Evolutionary conservation across 2,329 filamentous ascomycete species (phyloP).

Genomic region (Raffaelea albimanens): DNA sequence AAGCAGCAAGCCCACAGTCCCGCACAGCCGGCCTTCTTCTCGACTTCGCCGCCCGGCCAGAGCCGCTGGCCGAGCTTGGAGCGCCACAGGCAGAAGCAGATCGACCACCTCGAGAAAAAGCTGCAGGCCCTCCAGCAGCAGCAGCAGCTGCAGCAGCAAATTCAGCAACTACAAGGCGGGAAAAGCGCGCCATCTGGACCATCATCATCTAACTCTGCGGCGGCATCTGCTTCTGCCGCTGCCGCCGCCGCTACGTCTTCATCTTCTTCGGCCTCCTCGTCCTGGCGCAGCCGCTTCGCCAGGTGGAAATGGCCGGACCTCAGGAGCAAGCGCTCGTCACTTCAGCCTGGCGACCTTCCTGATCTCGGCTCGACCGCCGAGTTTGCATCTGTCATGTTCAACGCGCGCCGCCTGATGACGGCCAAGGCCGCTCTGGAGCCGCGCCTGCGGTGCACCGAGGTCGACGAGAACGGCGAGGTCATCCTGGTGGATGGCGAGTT

Average conservation of each 20-base stretch:
- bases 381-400: constrained; percentile 16
- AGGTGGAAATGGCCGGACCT: constrained; percentile 19
- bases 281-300: constrained; percentile 42
- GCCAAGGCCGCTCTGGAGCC: constrained; percentile 76
- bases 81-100: neutral
- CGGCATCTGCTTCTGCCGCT: neutral
- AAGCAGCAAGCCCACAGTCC: neutral
- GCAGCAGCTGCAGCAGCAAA: neutral
- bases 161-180: neutral
- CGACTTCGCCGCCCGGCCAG: constrained; percentile 3
- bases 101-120: neutral
- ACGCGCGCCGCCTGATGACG: constrained; percentile 56
- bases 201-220: neutral
- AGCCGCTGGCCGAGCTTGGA: constrained; percentile 3
- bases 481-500: constrained; percentile 92
- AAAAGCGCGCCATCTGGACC: neutral
- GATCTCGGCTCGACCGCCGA: constrained; percentile 24
- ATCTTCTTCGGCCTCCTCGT: constrained; percentile 1
- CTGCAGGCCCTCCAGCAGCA: neutral
- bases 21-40: constrained; percentile 2
- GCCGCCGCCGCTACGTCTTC: neutral
- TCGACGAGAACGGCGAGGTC: constrained; percentile 85
- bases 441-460: constrained; percentile 84
- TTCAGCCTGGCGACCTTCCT: constrained; percentile 51
- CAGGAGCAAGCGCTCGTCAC: constrained; percentile 25